phyloP scores from a whole-genome alignment of 345 rosid genomes.

The Murraya koenigii region DNA sequence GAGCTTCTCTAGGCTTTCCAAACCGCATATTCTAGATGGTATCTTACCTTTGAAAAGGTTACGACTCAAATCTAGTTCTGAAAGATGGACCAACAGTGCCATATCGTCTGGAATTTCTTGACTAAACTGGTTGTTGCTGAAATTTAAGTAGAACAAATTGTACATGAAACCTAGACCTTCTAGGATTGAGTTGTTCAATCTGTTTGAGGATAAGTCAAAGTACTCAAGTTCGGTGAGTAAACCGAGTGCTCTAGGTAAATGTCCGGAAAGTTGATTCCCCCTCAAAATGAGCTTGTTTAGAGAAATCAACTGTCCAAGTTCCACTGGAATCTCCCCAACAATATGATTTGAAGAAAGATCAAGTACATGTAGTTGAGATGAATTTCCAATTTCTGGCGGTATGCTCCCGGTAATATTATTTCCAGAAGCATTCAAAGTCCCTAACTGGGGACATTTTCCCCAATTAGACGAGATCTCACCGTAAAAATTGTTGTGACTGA shows the following conservation, averaged over 20 bases:
- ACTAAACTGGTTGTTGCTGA: background rate
- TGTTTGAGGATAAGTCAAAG: background rate
- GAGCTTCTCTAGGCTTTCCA: background rate
- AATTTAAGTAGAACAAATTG: background rate
- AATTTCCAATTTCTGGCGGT: background rate
- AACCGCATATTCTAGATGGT: background rate
- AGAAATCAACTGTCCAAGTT: constrained; percentile 13
- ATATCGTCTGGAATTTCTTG: background rate
- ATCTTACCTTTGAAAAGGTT: background rate
- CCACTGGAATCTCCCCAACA: background rate
- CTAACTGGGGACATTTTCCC: background rate
- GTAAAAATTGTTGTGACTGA: background rate
- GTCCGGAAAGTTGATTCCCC: background rate
- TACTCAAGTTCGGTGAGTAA: background rate
- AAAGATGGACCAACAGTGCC: background rate
- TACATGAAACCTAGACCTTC: background rate
- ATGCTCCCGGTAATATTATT: background rate
- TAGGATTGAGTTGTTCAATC: background rate
- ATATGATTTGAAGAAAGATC: background rate
- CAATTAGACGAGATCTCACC: background rate
- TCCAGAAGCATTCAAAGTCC: background rate
- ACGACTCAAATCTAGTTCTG: background rate
- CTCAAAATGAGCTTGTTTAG: constrained; percentile 19
- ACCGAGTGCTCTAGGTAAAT: background rate
- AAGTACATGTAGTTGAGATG: background rate